phyloP scores from a whole-genome alignment of 345 rosid species.

The Pugionium cornutum region DNA sequence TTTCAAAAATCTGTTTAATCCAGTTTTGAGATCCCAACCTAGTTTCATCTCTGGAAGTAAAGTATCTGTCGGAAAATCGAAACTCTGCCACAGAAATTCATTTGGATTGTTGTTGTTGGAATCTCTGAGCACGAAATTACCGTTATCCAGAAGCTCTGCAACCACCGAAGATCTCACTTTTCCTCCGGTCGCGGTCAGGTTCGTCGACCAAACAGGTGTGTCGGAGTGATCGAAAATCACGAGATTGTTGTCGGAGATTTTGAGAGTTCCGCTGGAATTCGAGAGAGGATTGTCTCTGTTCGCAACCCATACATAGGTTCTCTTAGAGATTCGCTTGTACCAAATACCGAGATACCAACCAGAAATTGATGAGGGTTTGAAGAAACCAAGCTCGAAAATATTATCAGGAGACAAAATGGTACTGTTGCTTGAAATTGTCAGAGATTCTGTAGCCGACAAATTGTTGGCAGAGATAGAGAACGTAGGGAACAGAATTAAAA shows the following conservation, averaged over 20 bases:
- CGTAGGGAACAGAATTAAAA: slow-evolving; percentile 43
- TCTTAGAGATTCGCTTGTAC: slow-evolving; percentile 58
- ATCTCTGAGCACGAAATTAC: slow-evolving; percentile 69
- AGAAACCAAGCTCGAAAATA: slow-evolving; percentile 76
- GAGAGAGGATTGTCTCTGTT: slow-evolving; percentile 72
- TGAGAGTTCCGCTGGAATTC: slow-evolving; percentile 50
- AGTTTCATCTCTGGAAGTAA: slow-evolving; percentile 76
- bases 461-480: slow-evolving; percentile 48
- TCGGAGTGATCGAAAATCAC: slow-evolving; percentile 40
- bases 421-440: slow-evolving; percentile 44
- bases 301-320: slow-evolving; percentile 87
- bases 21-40: slow-evolving; percentile 66
- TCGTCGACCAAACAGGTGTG: slow-evolving; percentile 57
- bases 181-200: slow-evolving; percentile 29
- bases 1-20: slow-evolving; percentile 46
- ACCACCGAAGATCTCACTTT: slow-evolving; percentile 42
- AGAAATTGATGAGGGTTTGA: slow-evolving; percentile 39
- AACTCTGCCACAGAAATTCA: slow-evolving; percentile 70
- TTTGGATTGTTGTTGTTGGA: slow-evolving; percentile 9
- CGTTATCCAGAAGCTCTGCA: slow-evolving; percentile 62
- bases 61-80: slow-evolving; percentile 78
- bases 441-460: slow-evolving; percentile 45
- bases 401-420: slow-evolving; percentile 60
- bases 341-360: slow-evolving; percentile 78
- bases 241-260: slow-evolving; percentile 45